Evolutionary conservation across 306 rosid genomes (phyloP), one percentile per base, ranked within the genome.

Genomic region (Ziziphus jujuba): DNA sequence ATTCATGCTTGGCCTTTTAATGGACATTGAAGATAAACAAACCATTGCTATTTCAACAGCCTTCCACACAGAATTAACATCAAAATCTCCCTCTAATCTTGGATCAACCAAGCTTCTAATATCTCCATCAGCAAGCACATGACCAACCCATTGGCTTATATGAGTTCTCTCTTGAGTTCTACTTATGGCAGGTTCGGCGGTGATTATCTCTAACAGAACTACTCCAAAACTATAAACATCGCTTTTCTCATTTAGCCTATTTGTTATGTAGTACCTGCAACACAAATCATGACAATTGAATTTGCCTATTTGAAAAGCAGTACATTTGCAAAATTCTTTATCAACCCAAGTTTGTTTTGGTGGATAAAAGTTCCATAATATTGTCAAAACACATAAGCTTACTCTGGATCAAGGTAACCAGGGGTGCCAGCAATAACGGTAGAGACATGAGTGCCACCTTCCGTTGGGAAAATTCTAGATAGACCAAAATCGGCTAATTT

Each of bases 401-500:
- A 77, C 81, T 77, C 77, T 0, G 74, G 81, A 28, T 77, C 81
- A 56, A 77, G 70, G 48, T 77, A 71, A 21, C 77, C 77, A 9
- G 73, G 81, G 14, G 77, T 77, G 54, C 81, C 81, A 54, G 43
- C 77, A 12, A 72, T 69, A 33, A 49, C 35, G 0, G 81, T 70
- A 20, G 77, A 70, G 17, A 77, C 60, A 31, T 70, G 72, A 33
- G 63, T 70, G 38, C 70, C 71, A 12, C 16, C 63, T 20, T 74
- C 78, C 0, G 69, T 67, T 11, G 78, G 77, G 55, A 74, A 74
- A 62, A 51, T 65, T 66, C 44, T 77, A 9, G 82, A 73, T 12
- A 81, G 64, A 4, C 85, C 80, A 53, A 81, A 77, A 58, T 81
- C 86, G 2, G 75, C 80, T 12, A 81, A 60, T 71, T 74, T 81